Evolutionary conservation across 2,329 filamentous ascomycete genomes (phyloP), one percentile per base, ranked within the genome.

Genomic region (Alternaria dauci): DNA sequence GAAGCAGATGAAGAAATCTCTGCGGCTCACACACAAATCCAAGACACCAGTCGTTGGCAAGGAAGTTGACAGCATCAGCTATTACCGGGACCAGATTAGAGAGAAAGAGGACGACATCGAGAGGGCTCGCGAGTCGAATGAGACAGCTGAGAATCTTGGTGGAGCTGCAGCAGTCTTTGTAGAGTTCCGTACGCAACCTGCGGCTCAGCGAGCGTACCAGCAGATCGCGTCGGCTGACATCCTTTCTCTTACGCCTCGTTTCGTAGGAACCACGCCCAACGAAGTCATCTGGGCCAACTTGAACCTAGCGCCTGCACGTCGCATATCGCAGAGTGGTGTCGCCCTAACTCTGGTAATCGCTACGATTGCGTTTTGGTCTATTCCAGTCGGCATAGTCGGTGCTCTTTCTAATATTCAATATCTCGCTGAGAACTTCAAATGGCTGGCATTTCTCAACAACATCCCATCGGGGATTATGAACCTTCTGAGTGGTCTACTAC

Each of bases 11-110:
- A 94, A 79, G 87, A 90, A 58, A 90, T 90, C 65, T 85, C 85
- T 58, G 12, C 66, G 79, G 7, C 79, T 78, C 5, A 79, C 74
- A 1, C 76, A 80, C 51, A 68, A 69, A 11, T 59, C 77, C 26
- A 77, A 76, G 44, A 74, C 71, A 5, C 64, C 72, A 20, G 66
- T 95, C 23, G 86, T 94, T 67, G 91, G 93, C 68, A 89, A 93
- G 75, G 95, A 96, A 78, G 94, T 97, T 16, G 95, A 99, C 80
- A 95, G 93, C 0, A 97, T 99, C 77, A 88, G 94, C 63, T 97
- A 91, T 91, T 91, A 89, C 65, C 91, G 95, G 52, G 83, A 85
- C 1, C 91, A 96, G 77, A 87, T 97, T 53, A 87, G 90, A 65
- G 88, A 88, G 50, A 86, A 96, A 44, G 89, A 90, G 53, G 89